These are phyloP conservation scores for Protea cynaroides DNA, from an alignment of 164 flowering plant species.

Conservation along the genomic window DNA sequence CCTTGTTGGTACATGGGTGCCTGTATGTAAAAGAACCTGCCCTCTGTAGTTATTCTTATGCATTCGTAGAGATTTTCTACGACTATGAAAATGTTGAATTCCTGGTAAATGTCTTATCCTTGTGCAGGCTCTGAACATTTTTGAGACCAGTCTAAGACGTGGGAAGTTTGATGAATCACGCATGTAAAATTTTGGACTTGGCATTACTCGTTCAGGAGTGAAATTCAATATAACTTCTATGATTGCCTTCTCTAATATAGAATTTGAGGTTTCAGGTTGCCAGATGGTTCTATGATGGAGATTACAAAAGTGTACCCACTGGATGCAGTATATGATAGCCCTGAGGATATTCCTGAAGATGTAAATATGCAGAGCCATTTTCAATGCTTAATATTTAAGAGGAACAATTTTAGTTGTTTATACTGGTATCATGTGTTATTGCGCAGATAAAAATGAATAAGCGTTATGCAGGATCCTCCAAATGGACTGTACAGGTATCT, in stretches of 20 bases:
- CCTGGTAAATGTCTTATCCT: background rate
- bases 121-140: conserved; percentile 80
- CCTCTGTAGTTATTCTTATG: background rate
- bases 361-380: conserved; percentile 28
- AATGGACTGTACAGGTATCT: conserved; percentile 89
- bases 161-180: conserved; percentile 96
- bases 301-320: conserved; percentile 80
- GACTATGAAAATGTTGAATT: background rate
- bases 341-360: conserved; percentile 95
- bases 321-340: conserved; percentile 89
- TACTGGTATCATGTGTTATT: conserved; percentile 7
- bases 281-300: conserved; percentile 95
- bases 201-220: background rate
- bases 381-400: background rate
- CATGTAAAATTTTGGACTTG: conserved; percentile 41
- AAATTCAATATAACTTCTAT: background rate
- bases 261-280: conserved; percentile 47
- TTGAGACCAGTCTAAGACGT: conserved; percentile 85
- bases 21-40: conserved; percentile 48
- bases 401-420: background rate
- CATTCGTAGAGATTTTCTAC: background rate
- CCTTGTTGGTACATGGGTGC: conserved; percentile 97
- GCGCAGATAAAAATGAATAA: conserved; percentile 83
- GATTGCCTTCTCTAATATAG: background rate
- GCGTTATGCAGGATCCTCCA: conserved; percentile 83